phyloP scores from a whole-genome alignment of 495 filamentous ascomycete species.

The Hyaloscypha finlandica region DNA sequence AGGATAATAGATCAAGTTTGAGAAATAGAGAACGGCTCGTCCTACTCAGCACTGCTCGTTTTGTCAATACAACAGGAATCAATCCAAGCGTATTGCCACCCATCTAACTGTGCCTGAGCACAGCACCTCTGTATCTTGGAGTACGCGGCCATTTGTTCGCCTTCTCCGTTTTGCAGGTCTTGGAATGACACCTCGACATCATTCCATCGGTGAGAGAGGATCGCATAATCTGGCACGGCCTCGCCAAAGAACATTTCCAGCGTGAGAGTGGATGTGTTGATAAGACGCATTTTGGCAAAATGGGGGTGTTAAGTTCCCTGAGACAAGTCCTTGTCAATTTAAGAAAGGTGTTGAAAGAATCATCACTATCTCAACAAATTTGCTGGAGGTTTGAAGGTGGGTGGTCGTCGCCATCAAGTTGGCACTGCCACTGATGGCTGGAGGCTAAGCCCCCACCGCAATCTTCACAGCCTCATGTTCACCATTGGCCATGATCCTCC shows the following conservation, averaged over 20 bases:
- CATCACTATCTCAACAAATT: no score
- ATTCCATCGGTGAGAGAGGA: conserved; percentile 31
- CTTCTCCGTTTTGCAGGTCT: conserved; percentile 15
- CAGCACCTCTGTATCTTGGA: conserved; percentile 31
- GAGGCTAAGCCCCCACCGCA: no score
- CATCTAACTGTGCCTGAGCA: conserved; percentile 29
- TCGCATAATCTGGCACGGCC: not conserved
- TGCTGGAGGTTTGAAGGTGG: no score
- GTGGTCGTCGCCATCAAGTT: no score
- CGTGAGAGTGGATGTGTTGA: not conserved
- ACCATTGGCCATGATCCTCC: no score
- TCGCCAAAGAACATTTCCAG: not conserved
- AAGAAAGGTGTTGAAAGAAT: no score
- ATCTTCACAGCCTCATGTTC: no score
- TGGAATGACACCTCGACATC: conserved; percentile 31
- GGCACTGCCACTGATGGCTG: no score
- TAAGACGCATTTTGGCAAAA: not conserved
- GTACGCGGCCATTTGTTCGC: conserved; percentile 26
- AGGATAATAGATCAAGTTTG: not conserved
- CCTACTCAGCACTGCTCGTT: conserved; percentile 43
- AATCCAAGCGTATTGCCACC: conserved; percentile 36
- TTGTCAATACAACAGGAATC: conserved; percentile 52
- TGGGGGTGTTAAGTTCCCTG: not conserved
- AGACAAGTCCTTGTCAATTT: no score
- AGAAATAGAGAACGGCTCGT: conserved; percentile 29